These are phyloP conservation scores for Asparagopsis taxiformis DNA, from an alignment of 31 red algal genomes.

Conservation along the genomic window DNA sequence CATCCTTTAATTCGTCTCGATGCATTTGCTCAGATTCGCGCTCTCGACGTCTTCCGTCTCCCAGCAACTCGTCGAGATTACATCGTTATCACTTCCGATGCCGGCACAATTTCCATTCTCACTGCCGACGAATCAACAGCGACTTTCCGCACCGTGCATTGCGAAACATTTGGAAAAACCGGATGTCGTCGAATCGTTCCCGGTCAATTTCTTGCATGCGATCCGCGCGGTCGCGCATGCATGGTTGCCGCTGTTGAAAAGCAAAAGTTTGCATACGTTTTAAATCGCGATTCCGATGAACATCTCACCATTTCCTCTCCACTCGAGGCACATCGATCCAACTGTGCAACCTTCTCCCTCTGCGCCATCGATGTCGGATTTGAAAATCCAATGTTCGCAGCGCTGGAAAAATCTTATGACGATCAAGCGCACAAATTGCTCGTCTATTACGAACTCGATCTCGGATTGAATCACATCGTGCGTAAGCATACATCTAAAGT, in stretches of 20 bases:
- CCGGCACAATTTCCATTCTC: slow-evolving; percentile 63
- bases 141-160: slow-evolving; percentile 38
- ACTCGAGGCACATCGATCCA: slow-evolving; percentile 57
- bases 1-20: slow-evolving; percentile 20
- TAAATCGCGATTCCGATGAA: slow-evolving; percentile 63
- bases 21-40: slow-evolving; percentile 50
- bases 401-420: slow-evolving; percentile 60
- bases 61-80: slow-evolving; percentile 66
- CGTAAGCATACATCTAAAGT: slow-evolving; percentile 29
- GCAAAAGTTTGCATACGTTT: slow-evolving; percentile 76
- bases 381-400: slow-evolving; percentile 85
- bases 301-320: slow-evolving; percentile 69
- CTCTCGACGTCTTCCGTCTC: slow-evolving; percentile 55
- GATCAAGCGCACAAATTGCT: slow-evolving; percentile 36
- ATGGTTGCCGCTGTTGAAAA: slow-evolving; percentile 77
- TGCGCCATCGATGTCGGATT: slow-evolving; percentile 74
- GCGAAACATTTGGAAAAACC: slow-evolving; percentile 72
- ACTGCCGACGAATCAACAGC: slow-evolving; percentile 25
- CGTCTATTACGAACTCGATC: slow-evolving; percentile 85
- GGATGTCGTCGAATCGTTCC: slow-evolving; percentile 74
- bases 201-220: slow-evolving; percentile 54
- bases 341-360: slow-evolving; percentile 28
- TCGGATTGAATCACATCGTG: slow-evolving; percentile 80
- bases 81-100: slow-evolving; percentile 49
- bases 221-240: slow-evolving; percentile 71